Base-by-base conservation (phyloP, 2,329 filamentous ascomycete species). In the Alternaria arborescens region DNA sequence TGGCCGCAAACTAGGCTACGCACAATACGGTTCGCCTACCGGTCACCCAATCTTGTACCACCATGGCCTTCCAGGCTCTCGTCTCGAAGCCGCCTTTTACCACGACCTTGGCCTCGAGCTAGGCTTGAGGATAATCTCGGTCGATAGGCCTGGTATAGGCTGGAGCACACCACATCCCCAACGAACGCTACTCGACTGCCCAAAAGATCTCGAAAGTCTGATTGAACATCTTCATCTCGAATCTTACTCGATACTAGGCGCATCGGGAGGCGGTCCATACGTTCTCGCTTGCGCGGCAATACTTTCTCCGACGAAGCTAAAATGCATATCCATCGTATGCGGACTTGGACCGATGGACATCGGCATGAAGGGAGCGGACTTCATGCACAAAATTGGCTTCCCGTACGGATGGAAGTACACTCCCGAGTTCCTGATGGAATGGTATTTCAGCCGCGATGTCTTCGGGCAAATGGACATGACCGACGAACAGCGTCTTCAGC, bases 1-100 rank as follows among this genome's bases (percentile, higher is more conserved):
- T 51, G 77, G 77, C 8, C 75, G 78, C 14, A 77, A 71, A 54
- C 66, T 80, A 2, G 75, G 77, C 5, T 79, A 78, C 52, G 75
- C 74, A 34, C 62, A 73, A 38, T 77, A 76, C 44, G 74, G 76
- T 5, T 67, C 67, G 3, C 65, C 61, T 10, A 72, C 64, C 3
- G 73, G 74, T 16, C 62, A 64, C 36, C 24, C 74, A 0, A 66
- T 77, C 18, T 52, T 77, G 11, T 75, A 70, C 60, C 59, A 69
- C 18, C 75, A 77, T n/a, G 75, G 74, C 0, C 58, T 72, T 1
- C 73, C 76, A 2, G 71, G 72, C 8, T 76, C 71, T 8, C 71
- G 76, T 1, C 38, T 77, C 16, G 75, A 78, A 52, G 76, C 57
- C 2, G 64, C 68, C 2, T 34, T 46, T 0, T 71, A 70, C 38